Percentiles rank a stretch among this genome's conserved stretches.
These are phyloP conservation scores for Mallotus repandus DNA, from an alignment of 441 rosid genomes.

Conservation along the genomic window DNA sequence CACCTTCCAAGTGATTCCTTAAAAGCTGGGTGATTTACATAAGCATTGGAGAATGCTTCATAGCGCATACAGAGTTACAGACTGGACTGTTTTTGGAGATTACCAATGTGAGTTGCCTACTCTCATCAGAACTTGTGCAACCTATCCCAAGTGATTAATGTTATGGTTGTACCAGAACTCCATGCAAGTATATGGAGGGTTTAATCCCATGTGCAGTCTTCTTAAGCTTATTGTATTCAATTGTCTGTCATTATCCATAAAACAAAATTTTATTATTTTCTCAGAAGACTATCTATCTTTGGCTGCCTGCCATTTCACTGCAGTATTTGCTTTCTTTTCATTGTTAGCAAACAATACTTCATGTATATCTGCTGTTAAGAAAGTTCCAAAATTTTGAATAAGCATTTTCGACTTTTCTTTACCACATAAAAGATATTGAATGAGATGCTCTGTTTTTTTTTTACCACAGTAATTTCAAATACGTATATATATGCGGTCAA, in stretches of 20 bases:
- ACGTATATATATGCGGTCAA: no score
- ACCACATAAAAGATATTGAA: no score
- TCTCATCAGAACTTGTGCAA: not conserved
- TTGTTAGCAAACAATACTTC: no score
- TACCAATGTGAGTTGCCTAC: not conserved
- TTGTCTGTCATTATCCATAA: not conserved
- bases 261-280: no score
- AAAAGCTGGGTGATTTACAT: conserved; percentile 39
- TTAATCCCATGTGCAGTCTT: not conserved
- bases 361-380: no score
- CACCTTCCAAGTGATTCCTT: conserved; percentile 46
- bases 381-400: no score
- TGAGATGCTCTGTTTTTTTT: no score
- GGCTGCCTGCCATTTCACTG: no score
- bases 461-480: no score
- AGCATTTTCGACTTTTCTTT: no score
- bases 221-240: not conserved
- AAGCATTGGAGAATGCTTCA: not conserved
- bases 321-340: no score
- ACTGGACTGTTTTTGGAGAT: not conserved
- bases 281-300: no score
- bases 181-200: not conserved
- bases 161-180: not conserved
- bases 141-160: not conserved
- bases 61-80: not conserved